phyloP scores from a whole-genome alignment of 768 basidiomycete genomes.

The Mycena olivaceomarginata region DNA sequence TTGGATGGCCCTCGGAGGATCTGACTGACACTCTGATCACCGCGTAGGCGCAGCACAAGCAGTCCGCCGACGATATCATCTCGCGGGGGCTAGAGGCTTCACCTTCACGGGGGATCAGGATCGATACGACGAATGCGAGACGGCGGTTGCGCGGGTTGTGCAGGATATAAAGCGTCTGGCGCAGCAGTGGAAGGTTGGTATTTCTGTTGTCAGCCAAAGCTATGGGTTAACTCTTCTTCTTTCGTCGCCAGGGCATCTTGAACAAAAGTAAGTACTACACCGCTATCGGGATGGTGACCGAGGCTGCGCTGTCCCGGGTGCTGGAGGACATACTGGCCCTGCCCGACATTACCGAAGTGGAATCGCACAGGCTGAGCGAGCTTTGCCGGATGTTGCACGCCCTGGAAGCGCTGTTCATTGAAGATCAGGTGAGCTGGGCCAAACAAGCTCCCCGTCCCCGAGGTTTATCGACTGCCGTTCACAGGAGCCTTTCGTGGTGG shows the following conservation, averaged over 20 bases:
- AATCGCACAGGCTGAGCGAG: conserved; percentile 89
- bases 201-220: not conserved
- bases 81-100: conserved; percentile 80
- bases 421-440: conserved; percentile 74
- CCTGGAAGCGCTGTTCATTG: conserved; percentile 88
- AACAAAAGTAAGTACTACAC: conserved; percentile 83
- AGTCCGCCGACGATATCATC: conserved; percentile 65
- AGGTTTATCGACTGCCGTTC: conserved; percentile 12
- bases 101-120: conserved; percentile 81
- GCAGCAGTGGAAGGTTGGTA: conserved; percentile 83
- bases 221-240: not conserved
- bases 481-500: conserved; percentile 85
- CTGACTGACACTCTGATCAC: conserved; percentile 21
- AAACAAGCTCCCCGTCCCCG: conserved; percentile 5
- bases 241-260: conserved; percentile 72
- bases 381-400: conserved; percentile 87
- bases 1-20: not conserved
- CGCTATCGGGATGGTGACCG: conserved; percentile 82
- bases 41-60: conserved; percentile 69
- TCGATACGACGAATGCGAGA: conserved; percentile 86
- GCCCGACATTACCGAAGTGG: conserved; percentile 91
- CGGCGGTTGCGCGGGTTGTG: conserved; percentile 76
- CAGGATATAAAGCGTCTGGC: conserved; percentile 78
- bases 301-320: conserved; percentile 80
- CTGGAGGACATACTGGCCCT: conserved; percentile 85